These are phyloP conservation scores for Alternaria sp. DNA, from an alignment of 2,329 filamentous ascomycete species.

Conservation along the genomic window DNA sequence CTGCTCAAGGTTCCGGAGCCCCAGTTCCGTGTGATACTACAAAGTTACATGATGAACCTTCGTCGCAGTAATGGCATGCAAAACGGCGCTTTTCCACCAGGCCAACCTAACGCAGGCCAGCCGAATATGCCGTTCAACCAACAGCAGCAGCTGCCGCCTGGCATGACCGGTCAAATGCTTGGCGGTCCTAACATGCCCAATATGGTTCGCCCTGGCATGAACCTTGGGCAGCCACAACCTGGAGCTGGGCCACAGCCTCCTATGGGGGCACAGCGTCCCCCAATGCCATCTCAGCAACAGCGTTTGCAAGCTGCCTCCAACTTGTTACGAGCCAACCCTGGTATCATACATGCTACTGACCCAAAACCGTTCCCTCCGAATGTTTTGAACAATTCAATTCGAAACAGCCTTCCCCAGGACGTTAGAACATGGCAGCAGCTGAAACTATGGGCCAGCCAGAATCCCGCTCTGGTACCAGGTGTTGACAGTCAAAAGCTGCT, in stretches of 20 bases:
- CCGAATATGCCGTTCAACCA: constrained; percentile 44
- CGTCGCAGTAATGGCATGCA: constrained; percentile 35
- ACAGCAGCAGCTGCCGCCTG: constrained; percentile 31
- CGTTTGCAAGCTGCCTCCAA: constrained; percentile 36
- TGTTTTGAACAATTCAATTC: constrained; percentile 34
- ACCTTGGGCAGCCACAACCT: constrained; percentile 39
- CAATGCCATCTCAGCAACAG: constrained; percentile 36
- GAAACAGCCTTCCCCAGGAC: constrained; percentile 55
- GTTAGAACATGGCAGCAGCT: constrained; percentile 66
- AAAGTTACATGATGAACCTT: constrained; percentile 32
- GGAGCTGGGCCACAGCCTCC: constrained; percentile 34
- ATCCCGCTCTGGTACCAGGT: constrained; percentile 45
- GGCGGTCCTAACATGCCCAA: constrained; percentile 38
- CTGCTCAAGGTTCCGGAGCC: constrained; percentile 47
- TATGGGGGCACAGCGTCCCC: constrained; percentile 36
- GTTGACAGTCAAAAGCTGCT: constrained; percentile 42
- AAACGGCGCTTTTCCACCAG: constrained; percentile 30
- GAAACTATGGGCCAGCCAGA: constrained; percentile 62
- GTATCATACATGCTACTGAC: constrained; percentile 46
- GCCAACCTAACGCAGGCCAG: constrained; percentile 32
- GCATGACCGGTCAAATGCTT: constrained; percentile 39
- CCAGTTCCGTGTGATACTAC: constrained; percentile 42
- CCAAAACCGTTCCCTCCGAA: constrained; percentile 41
- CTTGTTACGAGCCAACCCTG: constrained; percentile 44
- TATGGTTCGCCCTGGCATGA: constrained; percentile 38